Conservation (phyloP, 345 rosid genomes). For the Linum trigynum region DNA sequence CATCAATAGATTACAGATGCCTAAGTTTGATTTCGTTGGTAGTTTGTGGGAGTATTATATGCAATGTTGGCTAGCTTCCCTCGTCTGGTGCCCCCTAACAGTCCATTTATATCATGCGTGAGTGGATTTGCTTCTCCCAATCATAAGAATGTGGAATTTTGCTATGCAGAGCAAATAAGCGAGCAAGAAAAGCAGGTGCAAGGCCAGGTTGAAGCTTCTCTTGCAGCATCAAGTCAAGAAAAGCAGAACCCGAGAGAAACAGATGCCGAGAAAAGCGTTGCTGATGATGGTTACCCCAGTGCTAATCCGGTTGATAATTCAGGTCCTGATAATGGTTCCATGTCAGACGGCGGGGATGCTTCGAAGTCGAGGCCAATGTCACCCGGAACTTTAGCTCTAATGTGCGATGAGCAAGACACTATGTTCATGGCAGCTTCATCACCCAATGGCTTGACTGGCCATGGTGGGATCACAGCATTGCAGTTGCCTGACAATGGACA, state of each 20-base stretch:
- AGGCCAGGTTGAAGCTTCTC: conserved; percentile 37
- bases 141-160: background rate
- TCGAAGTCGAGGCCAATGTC: conserved; percentile 78
- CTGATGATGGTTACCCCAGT: conserved; percentile 50
- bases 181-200: conserved; percentile 39
- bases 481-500: conserved; percentile 34
- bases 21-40: background rate
- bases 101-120: too few relatives aligned
- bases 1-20: too few relatives aligned
- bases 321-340: conserved; percentile 33
- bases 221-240: conserved; percentile 52
- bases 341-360: conserved; percentile 45
- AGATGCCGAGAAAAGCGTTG: conserved; percentile 32
- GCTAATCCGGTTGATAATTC: conserved; percentile 43
- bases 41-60: background rate
- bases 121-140: too few relatives aligned
- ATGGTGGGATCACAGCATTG: conserved; percentile 40
- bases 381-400: conserved; percentile 94
- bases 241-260: conserved; percentile 39
- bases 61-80: background rate
- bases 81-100: too few relatives aligned
- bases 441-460: conserved; percentile 41
- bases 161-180: conserved; percentile 41
- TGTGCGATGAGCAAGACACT: conserved; percentile 96
- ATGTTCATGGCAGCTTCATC: conserved; percentile 68